Evolutionary conservation across 208 protist species (phyloP), one percentile per base, ranked within the genome.

Genomic region (Trypanosoma scelopori): DNA sequence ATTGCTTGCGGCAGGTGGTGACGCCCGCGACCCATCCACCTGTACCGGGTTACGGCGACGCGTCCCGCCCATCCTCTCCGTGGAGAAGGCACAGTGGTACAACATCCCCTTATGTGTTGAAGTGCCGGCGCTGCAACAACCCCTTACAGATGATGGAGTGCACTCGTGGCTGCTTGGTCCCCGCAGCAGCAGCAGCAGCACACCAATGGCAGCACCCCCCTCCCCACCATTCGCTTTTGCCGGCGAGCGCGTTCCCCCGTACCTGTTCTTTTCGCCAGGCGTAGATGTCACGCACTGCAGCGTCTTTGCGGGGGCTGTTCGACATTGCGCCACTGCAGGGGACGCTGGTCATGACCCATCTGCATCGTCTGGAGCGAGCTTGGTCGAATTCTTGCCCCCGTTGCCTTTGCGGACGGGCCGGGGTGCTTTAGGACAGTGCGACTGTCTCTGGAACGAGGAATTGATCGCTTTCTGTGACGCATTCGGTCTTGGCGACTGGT

Each of bases 371-470:
- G 20, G 11, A 18, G 5, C 4, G 12, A 58, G 20, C 9, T 18
- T 46, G 13, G 49, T 48, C 23, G 45, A 46, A 18, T 57, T 64
- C 43, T 45, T 74, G 35, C 69, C 69, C 3, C 22, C 51, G 16
- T 28, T 62, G 18, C 69, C 62, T 48, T 13, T 1, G 18, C 39
- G 35, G n/a, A 57, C 60, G 13, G 69, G 69, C 1, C 60, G 60
- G 11, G 47, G 45, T 25, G 58, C 55, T 1, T 55, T 74, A 41
- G 60, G 60, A n/a, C 61, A 49, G 1, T 69, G 61, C 45, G 69
- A 74, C 35, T 74, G 69, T 47, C 50, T 68, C 15, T 67, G 59
- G 69, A 73, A 73, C 37, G 68, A 68, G 50, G 68, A 73, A 37
- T 50, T 73, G 23, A 73, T 73, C 47, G 45, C 27, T 32, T 73